Percentiles rank a stretch among this genome's conserved stretches.
Evolutionary conservation across 352 stramenopile species (phyloP).

Genomic region (Phytopythium litorale): DNA sequence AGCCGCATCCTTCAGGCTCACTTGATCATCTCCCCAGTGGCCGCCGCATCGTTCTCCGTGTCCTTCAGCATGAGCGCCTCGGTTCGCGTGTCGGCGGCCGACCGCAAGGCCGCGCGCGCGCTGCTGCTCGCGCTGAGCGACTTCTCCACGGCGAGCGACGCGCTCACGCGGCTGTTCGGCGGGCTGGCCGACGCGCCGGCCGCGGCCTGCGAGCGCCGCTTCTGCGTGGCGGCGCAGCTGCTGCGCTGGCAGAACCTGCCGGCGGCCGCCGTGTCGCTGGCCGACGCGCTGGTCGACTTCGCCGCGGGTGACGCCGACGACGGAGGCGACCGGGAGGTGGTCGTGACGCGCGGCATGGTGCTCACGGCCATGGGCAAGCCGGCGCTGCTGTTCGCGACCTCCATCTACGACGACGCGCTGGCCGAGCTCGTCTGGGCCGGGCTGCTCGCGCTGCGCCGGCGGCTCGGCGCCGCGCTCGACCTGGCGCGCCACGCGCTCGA

Average conservation of each 20-base stretch:
- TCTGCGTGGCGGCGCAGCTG: constrained; percentile 32
- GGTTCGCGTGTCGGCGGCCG: neutral
- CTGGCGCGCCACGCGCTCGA: constrained; percentile 62
- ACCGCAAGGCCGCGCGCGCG: constrained; percentile 13
- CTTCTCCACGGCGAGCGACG: constrained; percentile 43
- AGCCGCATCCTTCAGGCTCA: neutral
- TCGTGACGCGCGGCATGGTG: constrained; percentile 25
- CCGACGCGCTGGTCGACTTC: constrained; percentile 32
- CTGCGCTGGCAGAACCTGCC: constrained; percentile 40
- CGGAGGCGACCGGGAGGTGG: neutral
- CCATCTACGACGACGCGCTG: constrained; percentile 85
- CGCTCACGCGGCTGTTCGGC: constrained; percentile 48
- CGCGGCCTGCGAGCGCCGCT: constrained; percentile 12
- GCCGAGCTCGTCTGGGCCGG: constrained; percentile 57
- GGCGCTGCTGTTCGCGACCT: constrained; percentile 70
- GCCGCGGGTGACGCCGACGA: constrained; percentile 10
- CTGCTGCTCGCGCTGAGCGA: constrained; percentile 56
- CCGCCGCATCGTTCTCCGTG: too few relatives aligned
- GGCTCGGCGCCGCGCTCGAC: constrained; percentile 27
- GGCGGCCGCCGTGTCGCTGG: constrained; percentile 20
- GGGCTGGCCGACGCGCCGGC: constrained; percentile 14
- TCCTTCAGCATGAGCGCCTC: neutral
- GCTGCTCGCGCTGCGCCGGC: constrained; percentile 39
- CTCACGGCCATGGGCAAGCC: constrained; percentile 75
- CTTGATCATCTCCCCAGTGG: neutral